These are phyloP conservation scores for Ustilago loliicola DNA, from an alignment of 1,284 basidiomycete species.

Conservation along the genomic window DNA sequence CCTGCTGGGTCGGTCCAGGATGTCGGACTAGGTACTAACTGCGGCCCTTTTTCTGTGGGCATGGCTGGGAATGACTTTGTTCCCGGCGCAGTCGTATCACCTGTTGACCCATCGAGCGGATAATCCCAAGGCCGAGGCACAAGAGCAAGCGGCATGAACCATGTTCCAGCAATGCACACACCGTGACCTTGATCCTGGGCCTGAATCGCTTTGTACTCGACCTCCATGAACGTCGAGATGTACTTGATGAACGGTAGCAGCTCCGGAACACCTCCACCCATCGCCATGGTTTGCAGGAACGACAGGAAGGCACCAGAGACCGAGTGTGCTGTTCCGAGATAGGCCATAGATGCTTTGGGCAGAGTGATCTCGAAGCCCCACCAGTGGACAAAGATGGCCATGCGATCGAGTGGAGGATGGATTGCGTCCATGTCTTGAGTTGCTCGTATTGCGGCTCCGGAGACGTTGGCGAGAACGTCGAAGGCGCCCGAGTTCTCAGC, in stretches of 20 bases:
- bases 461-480: slow-evolving; percentile 54
- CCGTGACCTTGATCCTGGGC: slow-evolving; percentile 59
- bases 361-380: slow-evolving; percentile 68
- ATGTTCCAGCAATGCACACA: slow-evolving; percentile 60
- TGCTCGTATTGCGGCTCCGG: slow-evolving; percentile 48
- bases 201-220: slow-evolving; percentile 64
- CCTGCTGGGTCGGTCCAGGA: not conserved
- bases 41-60: not conserved
- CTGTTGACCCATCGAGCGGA: slow-evolving; percentile 27
- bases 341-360: slow-evolving; percentile 56
- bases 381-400: slow-evolving; percentile 67
- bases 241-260: slow-evolving; percentile 65
- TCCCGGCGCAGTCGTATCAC: slow-evolving; percentile 5
- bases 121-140: slow-evolving; percentile 58
- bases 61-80: not conserved
- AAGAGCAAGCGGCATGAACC: slow-evolving; percentile 60
- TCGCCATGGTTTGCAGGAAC: slow-evolving; percentile 63
- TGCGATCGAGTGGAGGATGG: slow-evolving; percentile 60
- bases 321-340: slow-evolving; percentile 62
- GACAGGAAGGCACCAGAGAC: slow-evolving; percentile 60
- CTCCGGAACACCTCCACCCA: slow-evolving; percentile 61
- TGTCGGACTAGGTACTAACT: not conserved
- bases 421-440: slow-evolving; percentile 51
- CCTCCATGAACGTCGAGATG: slow-evolving; percentile 61
- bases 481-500: slow-evolving; percentile 56